Percentiles rank a stretch among this genome's conserved stretches.
Conservation (phyloP, 371 early-diverging fungal genomes). For the Mortierella sp. region DNA sequence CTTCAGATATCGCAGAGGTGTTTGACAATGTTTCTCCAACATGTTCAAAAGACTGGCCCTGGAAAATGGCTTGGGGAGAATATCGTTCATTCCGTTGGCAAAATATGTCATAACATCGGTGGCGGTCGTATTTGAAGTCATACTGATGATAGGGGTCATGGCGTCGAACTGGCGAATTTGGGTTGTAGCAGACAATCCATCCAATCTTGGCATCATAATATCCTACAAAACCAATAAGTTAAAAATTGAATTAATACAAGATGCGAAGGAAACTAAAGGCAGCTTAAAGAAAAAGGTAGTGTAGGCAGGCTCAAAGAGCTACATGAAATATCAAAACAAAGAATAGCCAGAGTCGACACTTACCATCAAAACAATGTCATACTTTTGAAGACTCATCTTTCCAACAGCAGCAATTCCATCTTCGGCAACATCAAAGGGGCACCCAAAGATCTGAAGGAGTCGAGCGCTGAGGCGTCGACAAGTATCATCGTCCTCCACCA, state of each 20-base stretch:
- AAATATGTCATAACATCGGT: constrained; percentile 76
- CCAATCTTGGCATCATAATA: constrained; percentile 80
- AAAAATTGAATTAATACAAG: not conserved
- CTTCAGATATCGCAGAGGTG: constrained; percentile 57
- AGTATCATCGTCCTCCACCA: constrained; percentile 83
- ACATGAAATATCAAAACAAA: not conserved
- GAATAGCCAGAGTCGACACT: not conserved
- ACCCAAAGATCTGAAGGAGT: constrained; percentile 74
- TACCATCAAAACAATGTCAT: constrained; percentile 86
- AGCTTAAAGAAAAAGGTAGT: not conserved
- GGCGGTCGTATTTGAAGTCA: constrained; percentile 81
- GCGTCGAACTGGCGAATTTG: constrained; percentile 81
- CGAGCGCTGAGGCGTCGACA: constrained; percentile 73
- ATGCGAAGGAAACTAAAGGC: not conserved
- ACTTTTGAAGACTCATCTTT: constrained; percentile 69
- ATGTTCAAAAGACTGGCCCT: constrained; percentile 62
- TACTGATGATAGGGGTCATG: constrained; percentile 79
- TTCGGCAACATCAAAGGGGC: constrained; percentile 75
- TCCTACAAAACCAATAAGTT: constrained; percentile 57
- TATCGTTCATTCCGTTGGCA: constrained; percentile 84
- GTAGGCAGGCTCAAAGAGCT: not conserved
- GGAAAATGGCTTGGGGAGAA: constrained; percentile 83
- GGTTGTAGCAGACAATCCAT: constrained; percentile 78
- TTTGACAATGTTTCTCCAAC: constrained; percentile 72
- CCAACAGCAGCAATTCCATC: constrained; percentile 81